phyloP scores from a whole-genome alignment of 768 basidiomycete genomes.

The Daedalea quercina region DNA sequence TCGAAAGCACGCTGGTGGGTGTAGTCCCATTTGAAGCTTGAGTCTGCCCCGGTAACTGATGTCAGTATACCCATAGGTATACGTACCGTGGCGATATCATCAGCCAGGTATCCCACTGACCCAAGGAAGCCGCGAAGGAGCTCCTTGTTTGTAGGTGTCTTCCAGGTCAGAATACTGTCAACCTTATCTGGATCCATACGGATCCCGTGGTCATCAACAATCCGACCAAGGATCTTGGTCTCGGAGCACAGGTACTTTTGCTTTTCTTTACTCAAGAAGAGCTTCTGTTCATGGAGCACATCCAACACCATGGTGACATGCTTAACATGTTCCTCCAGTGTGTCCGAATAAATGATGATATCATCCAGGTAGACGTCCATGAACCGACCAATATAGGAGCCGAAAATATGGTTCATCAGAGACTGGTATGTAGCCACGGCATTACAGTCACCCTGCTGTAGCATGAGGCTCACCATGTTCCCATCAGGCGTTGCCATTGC shows the following conservation, averaged over 20 bases:
- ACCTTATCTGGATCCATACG: slow-evolving; percentile 22
- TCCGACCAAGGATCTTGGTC: slow-evolving; percentile 25
- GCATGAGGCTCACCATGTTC: slow-evolving; percentile 22
- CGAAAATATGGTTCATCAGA: slow-evolving; percentile 23
- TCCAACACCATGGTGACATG: slow-evolving; percentile 28
- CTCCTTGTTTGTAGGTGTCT: slow-evolving; percentile 21
- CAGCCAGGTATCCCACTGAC: slow-evolving; percentile 28
- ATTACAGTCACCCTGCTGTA: slow-evolving; percentile 28
- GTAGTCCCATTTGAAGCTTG: slow-evolving; percentile 16
- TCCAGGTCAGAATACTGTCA: slow-evolving; percentile 23
- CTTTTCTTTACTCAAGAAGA: slow-evolving; percentile 35
- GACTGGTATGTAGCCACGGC: slow-evolving; percentile 24
- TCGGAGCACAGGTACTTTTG: slow-evolving; percentile 24
- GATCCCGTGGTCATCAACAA: slow-evolving; percentile 22
- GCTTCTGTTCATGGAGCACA: slow-evolving; percentile 25
- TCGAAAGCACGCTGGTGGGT: slow-evolving; percentile 26
- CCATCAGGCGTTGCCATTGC: slow-evolving; percentile 23
- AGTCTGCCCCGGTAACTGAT: slow-evolving; percentile 9
- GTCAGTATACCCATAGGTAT: slow-evolving; percentile 29
- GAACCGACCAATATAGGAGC: slow-evolving; percentile 20
- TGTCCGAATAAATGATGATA: slow-evolving; percentile 28
- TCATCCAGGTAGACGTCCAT: slow-evolving; percentile 30
- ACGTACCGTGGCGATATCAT: slow-evolving; percentile 25
- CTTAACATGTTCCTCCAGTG: slow-evolving; percentile 21
- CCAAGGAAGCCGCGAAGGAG: slow-evolving; percentile 29